A percentile compares a stretch with the other conserved stretches of the same genome.
Evolutionary conservation across 2,329 filamentous ascomycete genomes (phyloP).

Genomic region (Cytospora paraplurivora): DNA sequence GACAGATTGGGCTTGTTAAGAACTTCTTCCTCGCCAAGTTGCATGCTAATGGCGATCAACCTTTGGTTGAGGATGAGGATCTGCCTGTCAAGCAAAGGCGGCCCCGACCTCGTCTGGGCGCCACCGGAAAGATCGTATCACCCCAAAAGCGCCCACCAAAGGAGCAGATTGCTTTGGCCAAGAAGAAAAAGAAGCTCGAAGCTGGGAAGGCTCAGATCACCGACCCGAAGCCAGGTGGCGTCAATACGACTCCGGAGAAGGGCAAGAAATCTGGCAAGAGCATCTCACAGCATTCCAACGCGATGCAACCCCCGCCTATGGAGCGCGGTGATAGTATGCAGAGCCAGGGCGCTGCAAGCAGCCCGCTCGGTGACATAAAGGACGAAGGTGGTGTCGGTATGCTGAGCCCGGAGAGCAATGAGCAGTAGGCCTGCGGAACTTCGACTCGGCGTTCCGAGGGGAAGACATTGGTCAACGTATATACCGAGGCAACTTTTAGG

Average conservation of each 20-base stretch:
- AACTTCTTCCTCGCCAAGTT: conserved; percentile 91
- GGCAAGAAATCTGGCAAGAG: conserved; percentile 55
- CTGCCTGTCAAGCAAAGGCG: conserved; percentile 87
- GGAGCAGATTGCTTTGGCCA: conserved; percentile 80
- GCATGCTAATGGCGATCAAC: conserved; percentile 78
- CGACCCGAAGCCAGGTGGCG: conserved; percentile 42
- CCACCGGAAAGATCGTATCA: conserved; percentile 82
- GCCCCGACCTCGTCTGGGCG: conserved; percentile 64
- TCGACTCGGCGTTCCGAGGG: neutral
- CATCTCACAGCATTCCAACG: conserved; percentile 40
- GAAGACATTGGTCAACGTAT: neutral
- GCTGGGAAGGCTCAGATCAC: conserved; percentile 52
- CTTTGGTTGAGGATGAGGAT: conserved; percentile 91
- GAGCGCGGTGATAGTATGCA: conserved; percentile 61
- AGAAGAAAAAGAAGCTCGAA: conserved; percentile 83
- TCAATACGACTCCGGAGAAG: conserved; percentile 41
- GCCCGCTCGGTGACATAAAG: conserved; percentile 58
- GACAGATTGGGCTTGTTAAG: conserved; percentile 84
- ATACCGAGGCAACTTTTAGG: neutral
- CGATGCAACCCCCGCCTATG: conserved; percentile 52
- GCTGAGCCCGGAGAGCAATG: conserved; percentile 83
- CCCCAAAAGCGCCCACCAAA: conserved; percentile 81
- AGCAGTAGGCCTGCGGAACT: conserved; percentile 39
- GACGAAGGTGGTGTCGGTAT: conserved; percentile 67
- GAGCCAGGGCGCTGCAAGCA: conserved; percentile 60